Evolutionary conservation across 1,284 basidiomycete genomes (phyloP).

Genomic region (Cutaneotrichosporon spelunceum): DNA sequence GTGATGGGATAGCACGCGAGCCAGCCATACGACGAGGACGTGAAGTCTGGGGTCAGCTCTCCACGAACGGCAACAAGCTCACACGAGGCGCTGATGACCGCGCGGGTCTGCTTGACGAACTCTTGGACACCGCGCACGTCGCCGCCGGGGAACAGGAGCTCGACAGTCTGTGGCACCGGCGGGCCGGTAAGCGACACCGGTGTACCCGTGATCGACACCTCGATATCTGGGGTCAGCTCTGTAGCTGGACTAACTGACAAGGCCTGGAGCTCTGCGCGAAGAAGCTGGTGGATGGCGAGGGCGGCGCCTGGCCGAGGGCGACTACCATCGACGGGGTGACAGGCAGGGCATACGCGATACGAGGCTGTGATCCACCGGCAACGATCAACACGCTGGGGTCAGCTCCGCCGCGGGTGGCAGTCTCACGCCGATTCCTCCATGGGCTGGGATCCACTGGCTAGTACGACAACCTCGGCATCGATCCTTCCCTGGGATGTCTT

Average conservation of each 20-base stretch:
- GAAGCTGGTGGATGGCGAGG: constrained; percentile 44
- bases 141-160: constrained; percentile 65
- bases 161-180: constrained; percentile 57
- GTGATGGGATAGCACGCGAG: constrained; percentile 33
- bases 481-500: constrained; percentile 21
- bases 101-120: constrained; percentile 32
- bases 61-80: not conserved
- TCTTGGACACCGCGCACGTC: constrained; percentile 33
- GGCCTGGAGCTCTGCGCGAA: constrained; percentile 46
- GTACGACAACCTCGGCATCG: constrained; percentile 29
- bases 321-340: constrained; percentile 31
- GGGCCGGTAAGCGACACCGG: not conserved
- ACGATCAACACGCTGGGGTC: constrained; percentile 33
- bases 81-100: constrained; percentile 16
- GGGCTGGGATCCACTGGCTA: constrained; percentile 11
- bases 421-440: not conserved
- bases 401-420: constrained; percentile 2
- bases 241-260: constrained; percentile 26
- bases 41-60: constrained; percentile 17
- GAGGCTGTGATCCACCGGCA: constrained; percentile 10
- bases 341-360: constrained; percentile 32
- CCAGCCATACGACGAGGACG: constrained; percentile 30
- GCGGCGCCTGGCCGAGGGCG: constrained; percentile 40
- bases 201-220: constrained; percentile 57
- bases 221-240: constrained; percentile 19